Conservation (phyloP, 441 rosid genomes). For the Populus tomentosa region DNA sequence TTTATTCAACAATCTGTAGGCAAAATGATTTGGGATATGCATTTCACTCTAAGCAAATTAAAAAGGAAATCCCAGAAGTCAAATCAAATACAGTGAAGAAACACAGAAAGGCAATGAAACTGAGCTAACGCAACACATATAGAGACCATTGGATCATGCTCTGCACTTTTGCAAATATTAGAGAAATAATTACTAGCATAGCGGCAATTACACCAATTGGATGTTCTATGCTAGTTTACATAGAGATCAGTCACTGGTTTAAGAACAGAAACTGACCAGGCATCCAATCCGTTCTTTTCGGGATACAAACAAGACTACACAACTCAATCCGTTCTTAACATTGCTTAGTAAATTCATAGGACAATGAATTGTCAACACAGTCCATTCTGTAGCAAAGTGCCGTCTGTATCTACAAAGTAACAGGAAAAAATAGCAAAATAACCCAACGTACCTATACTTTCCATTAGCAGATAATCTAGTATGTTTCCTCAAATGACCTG, state of each 20-base stretch:
- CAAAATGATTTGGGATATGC: background rate
- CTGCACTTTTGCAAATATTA: background rate
- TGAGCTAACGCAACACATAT: background rate
- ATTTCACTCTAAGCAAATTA: background rate
- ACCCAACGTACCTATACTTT: conserved; percentile 38
- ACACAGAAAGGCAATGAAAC: background rate
- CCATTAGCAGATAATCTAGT: conserved; percentile 41
- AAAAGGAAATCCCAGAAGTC: background rate
- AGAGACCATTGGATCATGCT: background rate
- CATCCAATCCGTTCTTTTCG: background rate
- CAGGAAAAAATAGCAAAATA: conserved; percentile 9
- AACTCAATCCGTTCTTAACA: background rate
- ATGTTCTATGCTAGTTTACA: background rate
- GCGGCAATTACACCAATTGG: background rate
- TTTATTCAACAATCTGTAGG: background rate
- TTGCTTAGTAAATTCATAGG: background rate
- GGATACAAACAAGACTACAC: background rate
- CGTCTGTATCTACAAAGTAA: conserved; percentile 7
- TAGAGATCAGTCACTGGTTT: background rate
- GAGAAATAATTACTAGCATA: background rate
- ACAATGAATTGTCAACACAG: background rate
- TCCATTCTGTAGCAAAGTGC: conserved; percentile 7
- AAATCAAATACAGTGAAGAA: background rate
- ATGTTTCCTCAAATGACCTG: conserved; percentile 40
- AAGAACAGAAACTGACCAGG: background rate